Evolutionary conservation across 2,329 filamentous ascomycete genomes (phyloP), one percentile per base, ranked within the genome.

Genomic region (Ophiocordyceps camponoti-rufipedis): DNA sequence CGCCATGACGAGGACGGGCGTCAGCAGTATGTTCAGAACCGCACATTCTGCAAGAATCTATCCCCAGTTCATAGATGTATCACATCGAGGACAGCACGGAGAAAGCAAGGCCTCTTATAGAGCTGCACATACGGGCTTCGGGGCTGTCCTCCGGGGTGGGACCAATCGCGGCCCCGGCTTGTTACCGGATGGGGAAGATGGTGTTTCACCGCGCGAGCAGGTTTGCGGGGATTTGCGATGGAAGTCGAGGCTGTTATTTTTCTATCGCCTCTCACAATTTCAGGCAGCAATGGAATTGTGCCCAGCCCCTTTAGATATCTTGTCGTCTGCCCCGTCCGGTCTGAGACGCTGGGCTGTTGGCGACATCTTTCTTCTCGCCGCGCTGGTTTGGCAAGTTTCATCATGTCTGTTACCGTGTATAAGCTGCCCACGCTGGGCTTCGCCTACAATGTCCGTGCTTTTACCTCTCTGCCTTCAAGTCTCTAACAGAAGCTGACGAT

Each of bases 351-450:
- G 23, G 23, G 5, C 23, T 23, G 23, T 23, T 23, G 23, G 5
- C 23, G 23, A 23, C 23, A 23, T 3, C 3, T 5, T 23, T 5
- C 23, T 10, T 39, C n/a, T 39, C n/a, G 31, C 16, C 43, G 41
- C 31, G 23, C 23, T 23, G 23, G 23, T 23, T 5, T 23, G 3
- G 3, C 23, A 5, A 23, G 23, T 23, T 5, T 45, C 50, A 51
- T 33, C 42, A 67, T 67, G 67, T 56, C 65, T 42, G 53, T 52
- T 33, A 58, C 49, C 46, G 63, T 63, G 10, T 82, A 80, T 61
- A 71, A 66, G 8, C 75, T 85, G 5, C 80, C 80, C 33, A 62
- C 69, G 43, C 69, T 85, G 10, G 79, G 80, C 14, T 85, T 84
- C 57, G 72, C 70, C 48, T 84, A 84, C 58, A 64, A 84, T 72